Conservation (phyloP, 164 flowering plant genomes). For the Magnolia changhungtana region DNA sequence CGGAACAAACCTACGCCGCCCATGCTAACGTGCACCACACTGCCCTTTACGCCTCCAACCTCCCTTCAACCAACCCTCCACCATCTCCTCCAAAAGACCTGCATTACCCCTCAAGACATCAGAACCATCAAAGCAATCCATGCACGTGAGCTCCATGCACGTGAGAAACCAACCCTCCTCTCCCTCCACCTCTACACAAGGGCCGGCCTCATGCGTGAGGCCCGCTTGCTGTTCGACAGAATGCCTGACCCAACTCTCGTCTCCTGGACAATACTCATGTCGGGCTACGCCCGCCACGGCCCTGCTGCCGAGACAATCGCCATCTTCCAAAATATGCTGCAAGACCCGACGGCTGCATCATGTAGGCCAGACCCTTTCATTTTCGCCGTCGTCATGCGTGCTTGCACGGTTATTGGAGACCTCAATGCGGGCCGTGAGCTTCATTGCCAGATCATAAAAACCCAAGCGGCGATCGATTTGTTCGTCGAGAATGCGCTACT, state of each 20-base stretch:
- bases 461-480: conserved; percentile 10
- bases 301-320: conserved; percentile 14
- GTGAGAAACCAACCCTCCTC: conserved; percentile 5
- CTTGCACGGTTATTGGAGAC: conserved; percentile 17
- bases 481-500: conserved; percentile 29
- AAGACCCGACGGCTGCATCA: neutral
- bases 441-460: conserved; percentile 23
- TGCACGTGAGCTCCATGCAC: conserved; percentile 6
- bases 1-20: conserved; percentile 2
- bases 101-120: conserved; percentile 5
- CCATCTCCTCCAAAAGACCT: conserved; percentile 3
- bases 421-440: conserved; percentile 22
- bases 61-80: conserved; percentile 2
- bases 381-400: conserved; percentile 25
- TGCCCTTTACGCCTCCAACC: conserved; percentile 3
- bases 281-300: conserved; percentile 30
- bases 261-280: conserved; percentile 33
- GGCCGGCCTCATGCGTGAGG: conserved; percentile 24
- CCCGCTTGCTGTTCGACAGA: conserved; percentile 27
- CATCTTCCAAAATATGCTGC: conserved; percentile 21
- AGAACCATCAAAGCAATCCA: conserved; percentile 11
- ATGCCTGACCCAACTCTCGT: conserved; percentile 27
- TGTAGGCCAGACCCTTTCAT: conserved; percentile 28
- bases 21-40: conserved; percentile 14
- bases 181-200: conserved; percentile 17